Evolutionary conservation across 306 rosid genomes (phyloP).

Genomic region (Sophora flavescens): DNA sequence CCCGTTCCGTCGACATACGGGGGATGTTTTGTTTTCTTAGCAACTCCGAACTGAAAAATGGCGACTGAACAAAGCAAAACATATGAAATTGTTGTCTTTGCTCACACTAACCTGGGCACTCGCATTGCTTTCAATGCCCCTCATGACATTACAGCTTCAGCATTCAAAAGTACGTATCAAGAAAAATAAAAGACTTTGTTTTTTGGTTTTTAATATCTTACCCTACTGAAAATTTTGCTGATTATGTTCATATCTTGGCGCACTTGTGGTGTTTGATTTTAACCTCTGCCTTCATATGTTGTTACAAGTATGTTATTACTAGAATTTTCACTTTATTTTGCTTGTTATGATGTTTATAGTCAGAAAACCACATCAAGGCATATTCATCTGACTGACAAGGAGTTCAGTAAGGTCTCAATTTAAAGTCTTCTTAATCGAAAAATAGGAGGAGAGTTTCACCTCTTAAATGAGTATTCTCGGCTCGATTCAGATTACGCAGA

Average conservation of each 20-base stretch:
- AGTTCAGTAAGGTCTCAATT: too few relatives aligned
- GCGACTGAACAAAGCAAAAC: slow-evolving; percentile 1
- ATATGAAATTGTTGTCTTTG: slow-evolving; percentile 76
- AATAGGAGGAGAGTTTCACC: too few relatives aligned
- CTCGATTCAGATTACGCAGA: too few relatives aligned
- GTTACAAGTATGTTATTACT: neutral
- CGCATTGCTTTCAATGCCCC: slow-evolving; percentile 65
- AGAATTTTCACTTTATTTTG: neutral
- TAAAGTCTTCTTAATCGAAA: too few relatives aligned
- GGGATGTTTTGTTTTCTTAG: neutral
- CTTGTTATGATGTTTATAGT: neutral
- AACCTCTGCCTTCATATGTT: neutral
- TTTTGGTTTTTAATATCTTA: neutral
- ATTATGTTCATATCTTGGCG: neutral
- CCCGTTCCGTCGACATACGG: neutral
- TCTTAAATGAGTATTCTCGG: too few relatives aligned
- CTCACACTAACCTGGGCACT: slow-evolving; percentile 76
- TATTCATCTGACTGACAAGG: too few relatives aligned
- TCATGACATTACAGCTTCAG: slow-evolving; percentile 58
- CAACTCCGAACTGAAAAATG: neutral
- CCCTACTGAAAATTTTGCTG: slow-evolving; percentile 1
- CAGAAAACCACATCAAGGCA: neutral
- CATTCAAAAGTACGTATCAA: slow-evolving; percentile 67
- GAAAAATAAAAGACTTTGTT: neutral
- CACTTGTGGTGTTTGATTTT: neutral